These are phyloP conservation scores for Rhizophagus clarus DNA, from an alignment of 192 early-diverging fungal genomes.

Conservation along the genomic window DNA sequence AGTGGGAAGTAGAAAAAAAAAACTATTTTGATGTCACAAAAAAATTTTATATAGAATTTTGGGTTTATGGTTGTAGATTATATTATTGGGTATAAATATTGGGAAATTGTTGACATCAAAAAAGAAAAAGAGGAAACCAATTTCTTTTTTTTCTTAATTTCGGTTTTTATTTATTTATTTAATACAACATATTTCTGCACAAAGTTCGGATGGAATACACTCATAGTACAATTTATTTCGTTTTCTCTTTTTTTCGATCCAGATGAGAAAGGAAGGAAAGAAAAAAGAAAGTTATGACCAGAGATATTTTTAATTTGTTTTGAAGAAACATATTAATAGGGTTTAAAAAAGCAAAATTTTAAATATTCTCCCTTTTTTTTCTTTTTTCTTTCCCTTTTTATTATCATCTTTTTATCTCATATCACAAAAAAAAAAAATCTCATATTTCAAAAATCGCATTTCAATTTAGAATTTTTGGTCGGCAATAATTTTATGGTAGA, in stretches of 20 bases:
- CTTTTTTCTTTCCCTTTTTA: too few relatives aligned
- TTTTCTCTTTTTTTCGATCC: not conserved
- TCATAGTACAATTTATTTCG: not conserved
- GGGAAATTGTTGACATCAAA: not conserved
- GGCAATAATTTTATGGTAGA: too few relatives aligned
- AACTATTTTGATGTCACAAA: not conserved
- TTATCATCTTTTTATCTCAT: too few relatives aligned
- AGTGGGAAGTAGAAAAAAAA: not conserved
- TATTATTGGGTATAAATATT: not conserved
- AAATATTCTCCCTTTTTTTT: too few relatives aligned
- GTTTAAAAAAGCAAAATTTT: too few relatives aligned
- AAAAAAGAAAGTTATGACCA: too few relatives aligned
- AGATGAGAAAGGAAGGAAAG: not conserved
- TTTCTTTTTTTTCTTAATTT: not conserved
- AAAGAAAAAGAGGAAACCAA: not conserved
- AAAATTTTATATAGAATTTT: not conserved
- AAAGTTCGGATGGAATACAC: not conserved
- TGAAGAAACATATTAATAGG: too few relatives aligned
- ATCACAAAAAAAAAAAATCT: too few relatives aligned
- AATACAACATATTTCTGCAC: not conserved
- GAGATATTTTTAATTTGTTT: too few relatives aligned
- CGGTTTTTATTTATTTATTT: not conserved
- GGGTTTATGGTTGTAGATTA: not conserved
- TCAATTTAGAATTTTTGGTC: too few relatives aligned
- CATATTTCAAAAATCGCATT: too few relatives aligned